Evolutionary conservation across 2,329 filamentous ascomycete species (phyloP), one percentile per base, ranked within the genome.

Genomic region (Microsporum audouinii): DNA sequence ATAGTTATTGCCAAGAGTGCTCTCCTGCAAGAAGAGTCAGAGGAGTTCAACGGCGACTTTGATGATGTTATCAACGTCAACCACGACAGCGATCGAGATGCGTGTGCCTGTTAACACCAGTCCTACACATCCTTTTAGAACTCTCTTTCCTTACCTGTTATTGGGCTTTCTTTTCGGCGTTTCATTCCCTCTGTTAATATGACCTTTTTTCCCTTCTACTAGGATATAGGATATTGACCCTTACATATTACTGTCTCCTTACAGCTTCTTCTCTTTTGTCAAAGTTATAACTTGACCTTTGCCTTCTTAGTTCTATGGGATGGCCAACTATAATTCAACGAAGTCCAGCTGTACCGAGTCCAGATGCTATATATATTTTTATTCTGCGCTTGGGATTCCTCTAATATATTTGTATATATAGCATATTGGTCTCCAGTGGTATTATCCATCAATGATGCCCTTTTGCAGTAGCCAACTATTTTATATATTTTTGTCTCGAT

Each of bases 1-100:
- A 55, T 66, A 96, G 94, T 96, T 56, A 99, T 99, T 74, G 94
- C 94, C 67, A 86, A 91, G 71, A 96, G 96, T 72, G 94, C 94
- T 17, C 82, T 99, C 51, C 89, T 89, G 17, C 94, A 99, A 77
- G 94, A 99, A 78, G 94, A 97, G 77, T 92, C 91, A 1, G 92
- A 96, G 73, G 94, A 99, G 75, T 99, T 95, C 77, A 95, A 88
- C 74, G 91, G 91, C 63, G 94, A 97, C 74, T 99, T 96, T 79
- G 90, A 91, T 70, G 94, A 97, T 73, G 92, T 92, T 58, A 97
- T 99, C 77, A 95, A 96, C 75, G 96, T 99, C 74, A 90, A 96
- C 76, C 88, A 96, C 68, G 91, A 96, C 77, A 91, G 90, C 74
- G 89, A 95, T 70, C 86, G 89, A 69, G 90, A 95, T 71, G 91